A percentile compares a stretch with the other conserved stretches of the same genome.
Evolutionary conservation across 169 alveolate species (phyloP).

Genomic region (Hepatocystis sp.): DNA sequence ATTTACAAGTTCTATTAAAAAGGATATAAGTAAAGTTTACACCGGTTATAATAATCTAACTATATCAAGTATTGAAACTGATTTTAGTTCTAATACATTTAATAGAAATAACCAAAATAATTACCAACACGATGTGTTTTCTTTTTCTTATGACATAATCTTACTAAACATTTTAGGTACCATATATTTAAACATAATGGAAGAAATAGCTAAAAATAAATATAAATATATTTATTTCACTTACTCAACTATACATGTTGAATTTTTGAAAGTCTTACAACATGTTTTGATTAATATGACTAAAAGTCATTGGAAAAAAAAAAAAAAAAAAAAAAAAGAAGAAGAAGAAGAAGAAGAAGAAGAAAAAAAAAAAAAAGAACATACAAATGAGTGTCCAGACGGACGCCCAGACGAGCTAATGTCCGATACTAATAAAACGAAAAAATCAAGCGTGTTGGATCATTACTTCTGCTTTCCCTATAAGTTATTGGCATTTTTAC

Average conservation of each 20-base stretch:
- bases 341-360: not conserved
- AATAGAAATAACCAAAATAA: no score
- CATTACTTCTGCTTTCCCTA: conserved; percentile 45
- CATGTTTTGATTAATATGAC: not conserved
- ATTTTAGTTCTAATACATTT: no score
- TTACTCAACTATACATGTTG: conserved; percentile 16
- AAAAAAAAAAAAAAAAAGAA: not conserved
- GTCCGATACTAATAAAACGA: not conserved
- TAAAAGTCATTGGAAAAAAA: not conserved
- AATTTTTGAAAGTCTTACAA: conserved; percentile 35
- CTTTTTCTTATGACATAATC: no score
- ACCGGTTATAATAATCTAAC: no score
- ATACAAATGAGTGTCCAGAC: no score
- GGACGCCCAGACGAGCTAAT: no score
- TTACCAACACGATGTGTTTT: no score
- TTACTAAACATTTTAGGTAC: conserved; percentile 20
- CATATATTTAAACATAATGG: conserved; percentile 30
- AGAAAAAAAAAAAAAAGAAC: not conserved
- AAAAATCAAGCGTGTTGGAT: not conserved
- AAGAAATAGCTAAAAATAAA: conserved; percentile 21
- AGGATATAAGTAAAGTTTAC: no score
- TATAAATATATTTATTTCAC: conserved; percentile 41
- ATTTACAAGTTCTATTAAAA: no score
- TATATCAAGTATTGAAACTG: no score
- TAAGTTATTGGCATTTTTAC: conserved; percentile 12